These are phyloP conservation scores for Cystobasidiaceae sp. DNA, from an alignment of 1,284 basidiomycete genomes.

Conservation along the genomic window DNA sequence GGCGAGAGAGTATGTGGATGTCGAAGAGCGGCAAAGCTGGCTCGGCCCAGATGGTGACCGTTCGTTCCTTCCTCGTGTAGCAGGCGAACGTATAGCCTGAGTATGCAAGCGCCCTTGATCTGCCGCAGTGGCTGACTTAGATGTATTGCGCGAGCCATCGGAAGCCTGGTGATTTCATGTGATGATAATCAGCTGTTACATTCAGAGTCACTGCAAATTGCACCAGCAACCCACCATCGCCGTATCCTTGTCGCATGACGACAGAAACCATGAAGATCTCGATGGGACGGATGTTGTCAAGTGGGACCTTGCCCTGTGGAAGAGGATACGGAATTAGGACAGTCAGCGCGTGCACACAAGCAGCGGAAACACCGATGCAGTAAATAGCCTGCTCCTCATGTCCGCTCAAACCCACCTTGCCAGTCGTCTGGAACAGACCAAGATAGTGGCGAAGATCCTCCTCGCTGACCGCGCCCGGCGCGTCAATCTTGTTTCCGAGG, in stretches of 20 bases:
- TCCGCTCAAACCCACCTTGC: conserved; percentile 64
- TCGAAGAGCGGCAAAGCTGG: too few species aligned
- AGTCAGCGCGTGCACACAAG: neutral
- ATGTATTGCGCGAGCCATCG: conserved; percentile 98
- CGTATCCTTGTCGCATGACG: conserved; percentile 59
- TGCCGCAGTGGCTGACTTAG: conserved; percentile 42
- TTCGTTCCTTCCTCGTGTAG: too few species aligned
- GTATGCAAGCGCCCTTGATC: too few species aligned
- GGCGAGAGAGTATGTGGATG: too few species aligned
- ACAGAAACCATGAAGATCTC: conserved; percentile 99
- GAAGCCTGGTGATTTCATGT: conserved; percentile 60
- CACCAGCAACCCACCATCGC: neutral
- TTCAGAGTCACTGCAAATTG: neutral
- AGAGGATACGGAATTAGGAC: neutral
- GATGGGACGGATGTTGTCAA: conserved; percentile 94
- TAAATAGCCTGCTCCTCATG: neutral
- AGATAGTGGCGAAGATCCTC: conserved; percentile 94
- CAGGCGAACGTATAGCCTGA: too few species aligned
- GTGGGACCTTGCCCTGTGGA: conserved; percentile 84
- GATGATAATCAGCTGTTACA: conserved; percentile 29
- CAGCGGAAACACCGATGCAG: neutral
- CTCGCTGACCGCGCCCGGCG: conserved; percentile 93
- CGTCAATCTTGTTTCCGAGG: conserved; percentile 99
- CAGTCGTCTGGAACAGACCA: conserved; percentile 96
- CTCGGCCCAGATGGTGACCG: too few species aligned